These are phyloP conservation scores for Aspergillus tamarii DNA, from an alignment of 2,329 filamentous ascomycete species.

Conservation along the genomic window DNA sequence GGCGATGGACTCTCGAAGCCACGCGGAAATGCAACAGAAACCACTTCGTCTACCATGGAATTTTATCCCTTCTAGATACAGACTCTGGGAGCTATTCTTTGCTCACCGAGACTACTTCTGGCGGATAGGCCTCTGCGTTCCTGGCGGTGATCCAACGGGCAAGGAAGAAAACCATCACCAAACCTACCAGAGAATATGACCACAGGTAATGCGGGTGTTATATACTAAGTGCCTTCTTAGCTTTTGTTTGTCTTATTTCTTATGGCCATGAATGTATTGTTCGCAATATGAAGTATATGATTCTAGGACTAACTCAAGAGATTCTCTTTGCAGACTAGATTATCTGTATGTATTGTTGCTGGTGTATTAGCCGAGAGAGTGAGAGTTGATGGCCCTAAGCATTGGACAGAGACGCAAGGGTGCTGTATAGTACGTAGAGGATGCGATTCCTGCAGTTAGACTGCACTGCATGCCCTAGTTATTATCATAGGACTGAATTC, in stretches of 20 bases:
- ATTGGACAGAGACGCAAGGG: background rate
- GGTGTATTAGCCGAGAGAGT: no score
- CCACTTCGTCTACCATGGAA: conserved; percentile 23
- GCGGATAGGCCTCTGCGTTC: conserved; percentile 86
- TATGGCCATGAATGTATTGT: background rate
- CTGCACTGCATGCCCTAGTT: background rate
- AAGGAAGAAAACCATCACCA: conserved; percentile 2
- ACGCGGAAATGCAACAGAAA: conserved; percentile 10
- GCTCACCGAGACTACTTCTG: conserved; percentile 97
- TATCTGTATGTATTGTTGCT: background rate
- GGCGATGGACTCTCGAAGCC: background rate
- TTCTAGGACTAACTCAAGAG: background rate
- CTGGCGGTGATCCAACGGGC: conserved; percentile 60
- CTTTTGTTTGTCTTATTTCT: background rate
- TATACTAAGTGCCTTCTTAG: background rate
- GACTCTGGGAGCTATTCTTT: conserved; percentile 91
- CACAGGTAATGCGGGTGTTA: background rate
- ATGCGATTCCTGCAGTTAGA: background rate
- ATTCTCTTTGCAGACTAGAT: background rate
- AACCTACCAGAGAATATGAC: background rate
- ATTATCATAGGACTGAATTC: background rate
- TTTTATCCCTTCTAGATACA: conserved; percentile 58
- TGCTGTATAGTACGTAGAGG: background rate
- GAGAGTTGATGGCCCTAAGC: background rate
- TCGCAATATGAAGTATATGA: background rate